Evolutionary conservation across 306 rosid genomes (phyloP).

Genomic region (Acmispon strigosus): DNA sequence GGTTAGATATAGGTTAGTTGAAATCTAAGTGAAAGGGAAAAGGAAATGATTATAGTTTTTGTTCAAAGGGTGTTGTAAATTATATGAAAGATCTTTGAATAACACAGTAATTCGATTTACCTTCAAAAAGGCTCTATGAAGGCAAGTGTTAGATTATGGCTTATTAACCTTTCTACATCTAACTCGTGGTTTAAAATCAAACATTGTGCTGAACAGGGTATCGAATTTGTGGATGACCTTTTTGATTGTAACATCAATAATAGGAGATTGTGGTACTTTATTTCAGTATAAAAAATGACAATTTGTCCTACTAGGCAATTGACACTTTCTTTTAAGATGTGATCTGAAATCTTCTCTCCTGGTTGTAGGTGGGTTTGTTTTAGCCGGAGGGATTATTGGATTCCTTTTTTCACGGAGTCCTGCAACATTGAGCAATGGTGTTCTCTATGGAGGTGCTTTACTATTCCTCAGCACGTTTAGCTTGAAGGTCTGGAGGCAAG

Average conservation of each 20-base stretch:
- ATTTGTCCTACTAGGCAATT: not conserved
- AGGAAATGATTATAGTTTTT: not conserved
- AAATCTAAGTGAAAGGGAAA: not conserved
- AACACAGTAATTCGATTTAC: not conserved
- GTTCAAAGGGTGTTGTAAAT: slow-evolving; percentile 3
- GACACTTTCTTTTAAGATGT: not conserved
- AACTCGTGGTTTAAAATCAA: not conserved
- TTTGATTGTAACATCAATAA: not conserved
- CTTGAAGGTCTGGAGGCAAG: slow-evolving; percentile 94
- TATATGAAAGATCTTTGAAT: slow-evolving; percentile 5
- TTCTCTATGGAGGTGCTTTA: slow-evolving; percentile 80
- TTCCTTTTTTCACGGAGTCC: slow-evolving; percentile 65
- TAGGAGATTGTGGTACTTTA: not conserved
- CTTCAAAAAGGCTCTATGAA: slow-evolving; percentile 2
- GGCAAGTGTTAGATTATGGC: not conserved
- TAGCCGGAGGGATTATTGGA: slow-evolving; percentile 69
- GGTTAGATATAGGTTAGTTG: not conserved
- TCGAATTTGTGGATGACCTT: not conserved
- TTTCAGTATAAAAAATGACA: not conserved
- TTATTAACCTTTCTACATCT: slow-evolving; percentile 1
- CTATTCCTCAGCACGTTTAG: slow-evolving; percentile 76
- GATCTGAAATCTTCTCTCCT: not conserved
- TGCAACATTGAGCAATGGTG: slow-evolving; percentile 49
- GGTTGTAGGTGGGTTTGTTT: slow-evolving; percentile 66
- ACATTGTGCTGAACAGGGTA: not conserved